Evolutionary conservation across 495 filamentous ascomycete genomes (phyloP).

Genomic region (Pseudevernia furfuracea): DNA sequence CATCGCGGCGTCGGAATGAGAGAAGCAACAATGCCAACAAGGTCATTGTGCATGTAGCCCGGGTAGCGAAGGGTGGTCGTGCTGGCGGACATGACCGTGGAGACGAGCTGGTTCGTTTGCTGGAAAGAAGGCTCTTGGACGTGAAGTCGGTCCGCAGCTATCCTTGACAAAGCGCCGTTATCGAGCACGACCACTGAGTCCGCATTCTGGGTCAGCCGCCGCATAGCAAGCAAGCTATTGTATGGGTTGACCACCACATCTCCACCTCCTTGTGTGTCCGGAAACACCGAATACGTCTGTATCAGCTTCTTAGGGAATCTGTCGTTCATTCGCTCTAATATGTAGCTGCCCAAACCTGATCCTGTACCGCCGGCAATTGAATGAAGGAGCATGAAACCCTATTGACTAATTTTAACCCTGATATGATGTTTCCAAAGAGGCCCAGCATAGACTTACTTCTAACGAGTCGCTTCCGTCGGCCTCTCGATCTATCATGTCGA

Average conservation of each 20-base stretch:
- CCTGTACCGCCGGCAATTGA: conserved; percentile 97
- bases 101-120: conserved; percentile 95
- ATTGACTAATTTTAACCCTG: conserved; percentile 1
- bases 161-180: conserved; percentile 87
- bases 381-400: conserved; percentile 97
- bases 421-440: not conserved
- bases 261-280: conserved; percentile 70
- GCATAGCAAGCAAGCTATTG: conserved; percentile 89
- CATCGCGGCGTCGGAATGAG: conserved; percentile 92
- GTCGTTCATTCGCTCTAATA: conserved; percentile 95
- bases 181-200: conserved; percentile 97
- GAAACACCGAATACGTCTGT: conserved; percentile 97
- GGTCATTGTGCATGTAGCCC: conserved; percentile 99
- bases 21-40: conserved; percentile 91
- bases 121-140: conserved; percentile 90
- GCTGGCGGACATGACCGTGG: conserved; percentile 97
- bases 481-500: conserved; percentile 99
- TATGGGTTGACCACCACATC: conserved; percentile 98
- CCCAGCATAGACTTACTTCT: conserved; percentile 48
- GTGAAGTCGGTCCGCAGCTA: conserved; percentile 89
- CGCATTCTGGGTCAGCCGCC: conserved; percentile 85
- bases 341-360: conserved; percentile 85
- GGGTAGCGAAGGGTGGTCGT: conserved; percentile 95
- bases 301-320: conserved; percentile 98
- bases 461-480: conserved; percentile 96